phyloP scores from a whole-genome alignment of 169 alveolate genomes.

The Eimeria falciformis region DNA sequence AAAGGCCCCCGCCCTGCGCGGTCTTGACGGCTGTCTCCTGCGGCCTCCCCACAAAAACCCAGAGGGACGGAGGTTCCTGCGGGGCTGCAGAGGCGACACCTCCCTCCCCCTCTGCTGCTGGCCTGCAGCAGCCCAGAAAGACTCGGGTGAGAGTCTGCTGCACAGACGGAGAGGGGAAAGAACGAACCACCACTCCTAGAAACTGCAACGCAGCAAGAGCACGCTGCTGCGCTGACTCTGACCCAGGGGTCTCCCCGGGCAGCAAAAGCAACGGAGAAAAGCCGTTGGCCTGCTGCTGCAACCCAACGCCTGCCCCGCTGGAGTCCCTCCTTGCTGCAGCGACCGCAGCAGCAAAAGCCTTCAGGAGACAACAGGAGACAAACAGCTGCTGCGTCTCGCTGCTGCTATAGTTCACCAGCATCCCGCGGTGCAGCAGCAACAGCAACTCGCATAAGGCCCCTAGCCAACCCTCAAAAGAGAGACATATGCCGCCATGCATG shows the following conservation, averaged over 20 bases:
- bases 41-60: background rate
- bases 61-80: conserved; percentile 10
- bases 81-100: background rate
- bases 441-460: conserved; percentile 14
- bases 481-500: background rate
- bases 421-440: conserved; percentile 13
- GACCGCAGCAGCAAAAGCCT: conserved; percentile 13
- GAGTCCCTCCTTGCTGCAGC: background rate
- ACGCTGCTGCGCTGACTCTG: conserved; percentile 1
- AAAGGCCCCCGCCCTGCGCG: background rate
- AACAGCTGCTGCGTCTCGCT: conserved; percentile 31
- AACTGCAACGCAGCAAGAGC: conserved; percentile 41
- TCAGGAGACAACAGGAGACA: conserved; percentile 41
- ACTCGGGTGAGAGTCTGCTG: conserved; percentile 14
- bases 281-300: background rate
- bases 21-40: background rate
- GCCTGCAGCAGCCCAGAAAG: background rate
- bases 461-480: conserved; percentile 5
- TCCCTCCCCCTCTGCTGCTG: background rate
- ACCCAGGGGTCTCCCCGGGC: background rate
- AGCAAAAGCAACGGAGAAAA: background rate
- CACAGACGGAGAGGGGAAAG: conserved; percentile 17
- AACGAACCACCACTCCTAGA: background rate
- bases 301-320: background rate
- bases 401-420: conserved; percentile 15